These are phyloP conservation scores for Boletus calvinii DNA, from an alignment of 1,284 basidiomycete species.

Conservation along the genomic window DNA sequence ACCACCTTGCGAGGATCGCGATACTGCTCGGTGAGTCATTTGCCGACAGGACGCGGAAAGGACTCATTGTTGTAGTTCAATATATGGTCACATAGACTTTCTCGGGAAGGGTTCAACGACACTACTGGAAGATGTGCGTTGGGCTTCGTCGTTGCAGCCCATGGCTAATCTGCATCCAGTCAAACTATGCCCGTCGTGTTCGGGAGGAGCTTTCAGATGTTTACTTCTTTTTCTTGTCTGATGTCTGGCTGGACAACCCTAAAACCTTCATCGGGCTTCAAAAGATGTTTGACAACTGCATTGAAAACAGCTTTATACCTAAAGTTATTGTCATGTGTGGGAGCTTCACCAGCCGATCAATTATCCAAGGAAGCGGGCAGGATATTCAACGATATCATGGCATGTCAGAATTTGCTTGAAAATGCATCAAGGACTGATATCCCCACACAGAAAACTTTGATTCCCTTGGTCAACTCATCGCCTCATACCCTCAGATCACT, in stretches of 20 bases:
- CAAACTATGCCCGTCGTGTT: conserved; percentile 58
- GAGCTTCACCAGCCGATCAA: conserved; percentile 86
- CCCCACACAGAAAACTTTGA: conserved; percentile 75
- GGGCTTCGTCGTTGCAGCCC: neutral
- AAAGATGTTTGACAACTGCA: conserved; percentile 89
- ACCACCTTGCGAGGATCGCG: conserved; percentile 90
- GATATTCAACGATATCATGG: conserved; percentile 86
- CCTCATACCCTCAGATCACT: conserved; percentile 75
- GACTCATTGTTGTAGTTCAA: conserved; percentile 51
- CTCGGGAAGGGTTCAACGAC: conserved; percentile 91
- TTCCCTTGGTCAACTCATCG: conserved; percentile 80
- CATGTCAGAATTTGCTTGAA: conserved; percentile 29
- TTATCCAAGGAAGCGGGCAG: conserved; percentile 73
- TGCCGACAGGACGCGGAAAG: neutral
- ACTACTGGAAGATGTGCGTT: conserved; percentile 84
- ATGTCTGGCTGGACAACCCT: conserved; percentile 92
- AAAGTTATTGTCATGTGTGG: conserved; percentile 92
- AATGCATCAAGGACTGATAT: conserved; percentile 5
- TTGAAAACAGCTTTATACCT: conserved; percentile 83
- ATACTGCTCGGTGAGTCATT: conserved; percentile 66
- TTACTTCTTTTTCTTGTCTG: conserved; percentile 94
- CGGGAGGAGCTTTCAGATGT: conserved; percentile 68
- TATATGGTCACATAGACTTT: conserved; percentile 95
- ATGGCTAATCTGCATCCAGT: conserved; percentile 38
- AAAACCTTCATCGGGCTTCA: conserved; percentile 78